Base-by-base conservation (phyloP, 208 protist genomes). In the Sergeia podlipaevii region DNA sequence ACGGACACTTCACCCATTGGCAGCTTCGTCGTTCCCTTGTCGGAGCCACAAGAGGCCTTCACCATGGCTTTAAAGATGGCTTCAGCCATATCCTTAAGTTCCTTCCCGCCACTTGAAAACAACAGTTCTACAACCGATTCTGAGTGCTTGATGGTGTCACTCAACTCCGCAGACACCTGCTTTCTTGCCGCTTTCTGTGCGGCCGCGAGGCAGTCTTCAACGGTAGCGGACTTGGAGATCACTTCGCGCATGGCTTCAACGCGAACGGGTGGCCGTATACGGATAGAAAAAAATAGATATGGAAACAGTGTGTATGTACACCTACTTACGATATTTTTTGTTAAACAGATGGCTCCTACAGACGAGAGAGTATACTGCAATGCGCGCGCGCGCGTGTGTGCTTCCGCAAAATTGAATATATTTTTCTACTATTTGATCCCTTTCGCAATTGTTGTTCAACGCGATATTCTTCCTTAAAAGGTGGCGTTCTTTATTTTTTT, bases 31-130 rank as follows among this genome's bases (percentile, higher is more conserved):
- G 74, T 79, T 27, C 83, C 89, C 49, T 75, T 75, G 24, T 86
- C 76, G 17, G 74, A 68, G 10, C 89, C 89, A 41, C 89, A 96
- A 10, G 82, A 70, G 1, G 69, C 80, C 46, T 81, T 85, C 3
- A 91, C 65, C 53, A 96, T 77, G 13, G 78, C 77, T 4, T 57
- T 61, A 26, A 96, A 74, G 1, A 96, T 33, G 15, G 37, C 49
- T 23, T 45, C 48, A 3, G 71, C 70, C 2, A 85, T 60, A 46
- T 90, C 81, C 7, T 21, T 48, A 28, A 73, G 42, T 2, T 65
- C 55, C 23, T 76, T 48, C 0, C 70, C 68, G 10, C 55, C 53
- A 4, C 60, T 56, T 20, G 56, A 56, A 47, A 91, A 73, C 18
- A 33, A 39, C 55, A 89, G 44, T 45, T 85, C 69, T 5, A 80